Evolutionary conservation across 2,329 filamentous ascomycete genomes (phyloP).

Genomic region (Fusarium multiceps): DNA sequence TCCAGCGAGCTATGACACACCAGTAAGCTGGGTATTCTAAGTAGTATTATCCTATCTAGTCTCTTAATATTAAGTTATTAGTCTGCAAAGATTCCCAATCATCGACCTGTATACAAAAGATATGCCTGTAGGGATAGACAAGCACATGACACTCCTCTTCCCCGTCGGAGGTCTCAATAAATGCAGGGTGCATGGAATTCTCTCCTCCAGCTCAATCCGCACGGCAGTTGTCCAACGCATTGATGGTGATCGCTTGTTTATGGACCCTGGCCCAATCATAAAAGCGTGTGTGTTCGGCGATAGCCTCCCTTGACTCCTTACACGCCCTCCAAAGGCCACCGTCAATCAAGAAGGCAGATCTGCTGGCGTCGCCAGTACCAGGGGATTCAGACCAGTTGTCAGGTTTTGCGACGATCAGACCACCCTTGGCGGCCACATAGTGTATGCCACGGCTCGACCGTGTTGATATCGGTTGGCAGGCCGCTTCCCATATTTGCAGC

Average conservation of each 20-base stretch:
- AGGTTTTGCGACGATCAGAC: neutral
- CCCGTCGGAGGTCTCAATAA: neutral
- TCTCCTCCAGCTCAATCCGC: neutral
- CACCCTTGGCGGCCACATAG: neutral
- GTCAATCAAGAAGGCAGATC: constrained; percentile 7
- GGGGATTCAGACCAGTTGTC: neutral
- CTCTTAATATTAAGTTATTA: too few relatives aligned
- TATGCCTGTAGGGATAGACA: neutral
- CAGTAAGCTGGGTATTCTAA: too few relatives aligned
- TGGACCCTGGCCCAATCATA: neutral
- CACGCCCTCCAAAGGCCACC: constrained; percentile 4
- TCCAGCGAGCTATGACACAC: too few relatives aligned
- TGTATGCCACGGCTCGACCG: neutral
- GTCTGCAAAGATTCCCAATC: neutral
- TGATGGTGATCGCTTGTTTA: neutral
- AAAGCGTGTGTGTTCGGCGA: neutral
- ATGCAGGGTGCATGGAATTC: neutral
- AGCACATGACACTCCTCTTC: neutral
- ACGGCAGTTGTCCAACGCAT: neutral
- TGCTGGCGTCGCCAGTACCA: neutral
- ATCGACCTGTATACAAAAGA: neutral
- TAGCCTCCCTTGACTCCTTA: neutral
- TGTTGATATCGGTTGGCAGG: neutral
- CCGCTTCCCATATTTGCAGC: neutral
- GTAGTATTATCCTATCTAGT: too few relatives aligned